phyloP scores from a whole-genome alignment of 164 flowering plant genomes.

The Pachysandra terminalis region DNA sequence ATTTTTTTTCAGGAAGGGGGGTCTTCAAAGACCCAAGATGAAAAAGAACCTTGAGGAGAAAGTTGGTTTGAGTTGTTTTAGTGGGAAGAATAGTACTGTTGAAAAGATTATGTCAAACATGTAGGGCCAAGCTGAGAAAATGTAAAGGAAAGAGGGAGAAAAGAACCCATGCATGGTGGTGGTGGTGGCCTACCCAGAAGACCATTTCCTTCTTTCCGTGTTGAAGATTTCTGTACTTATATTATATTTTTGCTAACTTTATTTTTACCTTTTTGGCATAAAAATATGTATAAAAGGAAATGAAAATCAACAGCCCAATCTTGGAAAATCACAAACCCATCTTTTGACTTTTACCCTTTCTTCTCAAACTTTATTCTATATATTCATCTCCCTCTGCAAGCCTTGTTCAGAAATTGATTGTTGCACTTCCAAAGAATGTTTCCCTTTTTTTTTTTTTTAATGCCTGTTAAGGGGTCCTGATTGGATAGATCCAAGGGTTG shows the following conservation, averaged over 20 bases:
- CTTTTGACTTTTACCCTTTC: neutral
- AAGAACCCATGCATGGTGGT: neutral
- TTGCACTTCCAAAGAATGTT: too few relatives aligned
- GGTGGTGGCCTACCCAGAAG: slow-evolving; percentile 23
- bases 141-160: neutral
- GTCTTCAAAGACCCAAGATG: neutral
- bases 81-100: neutral
- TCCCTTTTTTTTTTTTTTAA: too few relatives aligned
- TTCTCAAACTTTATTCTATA: neutral
- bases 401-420: too few relatives aligned
- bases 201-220: slow-evolving; percentile 23
- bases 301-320: neutral
- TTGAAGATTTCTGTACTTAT: neutral
- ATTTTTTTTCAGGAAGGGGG: neutral
- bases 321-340: neutral
- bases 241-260: neutral
- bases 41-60: neutral
- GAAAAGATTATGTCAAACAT: neutral
- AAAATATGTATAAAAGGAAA: too few relatives aligned
- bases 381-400: neutral
- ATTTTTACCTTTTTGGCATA: neutral
- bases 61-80: slow-evolving; percentile 1
- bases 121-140: neutral
- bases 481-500: too few relatives aligned
- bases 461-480: too few relatives aligned